Evolutionary conservation across 441 rosid species (phyloP).

Genomic region (Arabidopsis lyrata): DNA sequence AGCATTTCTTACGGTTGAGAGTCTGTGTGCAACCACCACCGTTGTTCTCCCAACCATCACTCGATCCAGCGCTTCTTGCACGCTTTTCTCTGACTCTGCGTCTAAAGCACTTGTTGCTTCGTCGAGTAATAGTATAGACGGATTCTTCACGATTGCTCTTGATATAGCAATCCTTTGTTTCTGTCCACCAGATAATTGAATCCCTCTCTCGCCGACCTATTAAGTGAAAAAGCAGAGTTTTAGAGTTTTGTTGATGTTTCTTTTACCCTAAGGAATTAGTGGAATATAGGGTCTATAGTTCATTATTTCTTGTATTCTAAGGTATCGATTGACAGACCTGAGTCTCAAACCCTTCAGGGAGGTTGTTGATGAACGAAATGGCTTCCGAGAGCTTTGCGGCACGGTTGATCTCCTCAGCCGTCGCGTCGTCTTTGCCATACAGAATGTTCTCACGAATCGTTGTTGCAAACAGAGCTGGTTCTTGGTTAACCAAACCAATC

Average conservation of each 20-base stretch:
- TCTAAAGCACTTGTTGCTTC: conserved; percentile 97
- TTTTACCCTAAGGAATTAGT: not conserved
- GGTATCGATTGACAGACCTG: conserved; percentile 57
- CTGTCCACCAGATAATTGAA: conserved; percentile 93
- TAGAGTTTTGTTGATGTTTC: not conserved
- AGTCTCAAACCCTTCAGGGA: conserved; percentile 93
- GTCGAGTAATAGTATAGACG: conserved; percentile 84
- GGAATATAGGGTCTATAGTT: not conserved
- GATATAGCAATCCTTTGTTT: conserved; percentile 93
- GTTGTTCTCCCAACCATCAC: conserved; percentile 96
- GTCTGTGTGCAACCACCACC: conserved; percentile 85
- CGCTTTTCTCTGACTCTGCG: conserved; percentile 92
- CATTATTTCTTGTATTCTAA: conserved; percentile 1
- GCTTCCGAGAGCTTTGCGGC: conserved; percentile 97
- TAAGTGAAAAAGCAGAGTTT: not conserved
- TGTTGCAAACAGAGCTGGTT: conserved; percentile 93
- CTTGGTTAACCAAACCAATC: conserved; percentile 94
- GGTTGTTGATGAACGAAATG: conserved; percentile 77
- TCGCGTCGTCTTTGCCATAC: conserved; percentile 88
- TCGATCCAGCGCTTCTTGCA: conserved; percentile 91
- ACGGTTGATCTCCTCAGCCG: conserved; percentile 64
- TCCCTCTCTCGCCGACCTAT: conserved; percentile 94
- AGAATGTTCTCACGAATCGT: conserved; percentile 87
- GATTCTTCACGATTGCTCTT: conserved; percentile 87
- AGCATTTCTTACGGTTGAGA: conserved; percentile 87